Evolutionary conservation across 768 basidiomycete species (phyloP).

Genomic region (Tylopilus subfusipes): DNA sequence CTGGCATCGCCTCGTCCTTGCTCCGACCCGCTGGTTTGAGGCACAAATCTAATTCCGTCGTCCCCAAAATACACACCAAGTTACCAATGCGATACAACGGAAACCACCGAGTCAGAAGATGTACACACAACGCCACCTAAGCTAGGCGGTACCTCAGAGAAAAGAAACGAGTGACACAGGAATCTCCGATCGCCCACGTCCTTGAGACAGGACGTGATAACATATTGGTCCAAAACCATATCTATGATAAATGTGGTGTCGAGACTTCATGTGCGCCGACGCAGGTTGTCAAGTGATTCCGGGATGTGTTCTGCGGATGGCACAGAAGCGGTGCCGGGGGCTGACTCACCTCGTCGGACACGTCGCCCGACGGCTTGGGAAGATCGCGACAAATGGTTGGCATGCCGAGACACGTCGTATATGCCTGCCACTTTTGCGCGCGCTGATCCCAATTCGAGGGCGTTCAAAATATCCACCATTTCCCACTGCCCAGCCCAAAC

Average conservation of each 20-base stretch:
- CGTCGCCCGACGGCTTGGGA: conserved; percentile 1
- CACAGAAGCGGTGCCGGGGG: conserved; percentile 2
- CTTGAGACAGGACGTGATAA: conserved; percentile 11
- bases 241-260: conserved; percentile 18
- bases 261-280: conserved; percentile 8
- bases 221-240: conserved; percentile 21
- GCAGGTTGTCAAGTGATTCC: conserved; percentile 4
- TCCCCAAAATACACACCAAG: background rate
- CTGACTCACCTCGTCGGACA: conserved; percentile 24
- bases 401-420: conserved; percentile 5
- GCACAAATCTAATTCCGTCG: background rate
- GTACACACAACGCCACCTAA: conserved; percentile 10
- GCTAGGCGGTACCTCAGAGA: conserved; percentile 6
- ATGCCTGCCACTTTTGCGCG: conserved; percentile 3
- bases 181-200: conserved; percentile 4
- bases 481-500: conserved; percentile 30
- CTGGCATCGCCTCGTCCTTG: background rate
- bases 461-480: conserved; percentile 31
- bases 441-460: background rate
- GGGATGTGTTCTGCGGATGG: conserved; percentile 3
- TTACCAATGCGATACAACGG: conserved; percentile 17
- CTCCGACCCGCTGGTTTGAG: background rate
- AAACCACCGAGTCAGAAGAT: background rate
- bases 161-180: conserved; percentile 11
- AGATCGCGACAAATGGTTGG: conserved; percentile 5